Percentiles rank a stretch among this genome's conserved stretches.
These are phyloP conservation scores for Cerioporus squamosus DNA, from an alignment of 1,284 basidiomycete genomes.

Conservation along the genomic window DNA sequence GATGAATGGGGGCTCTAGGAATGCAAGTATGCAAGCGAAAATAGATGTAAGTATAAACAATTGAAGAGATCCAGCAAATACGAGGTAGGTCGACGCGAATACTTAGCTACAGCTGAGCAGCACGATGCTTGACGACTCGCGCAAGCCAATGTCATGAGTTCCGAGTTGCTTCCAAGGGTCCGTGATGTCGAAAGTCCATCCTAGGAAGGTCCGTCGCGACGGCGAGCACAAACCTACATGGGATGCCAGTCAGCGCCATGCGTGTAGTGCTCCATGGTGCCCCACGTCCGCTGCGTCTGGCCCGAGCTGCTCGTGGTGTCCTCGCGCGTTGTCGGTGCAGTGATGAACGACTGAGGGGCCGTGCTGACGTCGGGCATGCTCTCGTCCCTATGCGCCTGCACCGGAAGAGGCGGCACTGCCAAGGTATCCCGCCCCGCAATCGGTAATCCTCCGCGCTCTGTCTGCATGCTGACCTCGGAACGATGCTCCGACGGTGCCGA, in stretches of 20 bases:
- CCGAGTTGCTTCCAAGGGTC: background rate
- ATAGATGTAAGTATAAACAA: slow-evolving; percentile 29
- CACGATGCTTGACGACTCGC: background rate
- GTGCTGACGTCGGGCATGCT: slow-evolving; percentile 68
- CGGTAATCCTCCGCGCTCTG: slow-evolving; percentile 30
- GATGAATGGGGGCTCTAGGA: slow-evolving; percentile 10
- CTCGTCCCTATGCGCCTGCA: slow-evolving; percentile 7
- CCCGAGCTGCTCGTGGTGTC: slow-evolving; percentile 47
- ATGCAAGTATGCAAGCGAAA: slow-evolving; percentile 13
- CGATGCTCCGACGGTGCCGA: slow-evolving; percentile 26
- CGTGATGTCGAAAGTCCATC: background rate
- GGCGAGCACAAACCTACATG: slow-evolving; percentile 12
- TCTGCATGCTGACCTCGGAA: slow-evolving; percentile 22
- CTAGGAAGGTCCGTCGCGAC: background rate
- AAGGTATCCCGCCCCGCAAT: slow-evolving; percentile 24
- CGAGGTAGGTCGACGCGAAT: background rate
- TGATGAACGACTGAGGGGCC: slow-evolving; percentile 68
- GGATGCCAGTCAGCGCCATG: slow-evolving; percentile 30
- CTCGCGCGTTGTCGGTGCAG: slow-evolving; percentile 59
- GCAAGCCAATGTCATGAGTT: slow-evolving; percentile 2
- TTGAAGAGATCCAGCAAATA: slow-evolving; percentile 15
- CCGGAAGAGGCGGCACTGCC: slow-evolving; percentile 2
- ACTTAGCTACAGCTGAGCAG: background rate
- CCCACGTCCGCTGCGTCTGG: slow-evolving; percentile 42
- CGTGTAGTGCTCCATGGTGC: slow-evolving; percentile 36